Percentiles rank a stretch among this genome's conserved stretches.
These are phyloP conservation scores for Yamadazyma membranifaciens DNA, from an alignment of 1,139 yeast genomes.

Conservation along the genomic window DNA sequence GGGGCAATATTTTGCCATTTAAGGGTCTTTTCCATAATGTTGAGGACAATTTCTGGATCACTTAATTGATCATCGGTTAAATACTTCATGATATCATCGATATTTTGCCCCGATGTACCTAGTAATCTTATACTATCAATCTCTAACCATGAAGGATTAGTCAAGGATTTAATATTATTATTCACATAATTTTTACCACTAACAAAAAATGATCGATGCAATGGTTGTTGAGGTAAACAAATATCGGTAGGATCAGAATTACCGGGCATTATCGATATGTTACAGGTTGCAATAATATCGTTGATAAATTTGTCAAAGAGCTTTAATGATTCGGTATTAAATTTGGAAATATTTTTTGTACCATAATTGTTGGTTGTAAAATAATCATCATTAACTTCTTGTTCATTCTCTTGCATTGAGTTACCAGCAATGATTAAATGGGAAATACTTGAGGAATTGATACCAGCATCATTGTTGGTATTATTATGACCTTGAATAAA, in stretches of 20 bases:
- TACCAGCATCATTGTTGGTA: too few species aligned
- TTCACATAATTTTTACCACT: constrained; percentile 43
- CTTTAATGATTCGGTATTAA: constrained; percentile 39
- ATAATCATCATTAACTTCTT: constrained; percentile 28
- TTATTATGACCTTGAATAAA: constrained; percentile 56
- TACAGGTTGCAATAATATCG: constrained; percentile 58
- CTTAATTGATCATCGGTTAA: constrained; percentile 23
- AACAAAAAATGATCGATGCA: constrained; percentile 71
- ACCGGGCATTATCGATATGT: constrained; percentile 85
- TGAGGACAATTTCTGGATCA: constrained; percentile 30
- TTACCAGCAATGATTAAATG: constrained; percentile 75
- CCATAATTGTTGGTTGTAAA: constrained; percentile 46
- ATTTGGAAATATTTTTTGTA: constrained; percentile 51
- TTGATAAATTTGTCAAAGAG: constrained; percentile 57
- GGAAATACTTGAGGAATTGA: constrained; percentile 36
- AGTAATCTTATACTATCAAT: constrained; percentile 55
- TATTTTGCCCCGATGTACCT: constrained; percentile 83
- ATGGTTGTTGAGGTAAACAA: constrained; percentile 86
- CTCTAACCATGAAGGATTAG: constrained; percentile 77
- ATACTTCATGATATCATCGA: constrained; percentile 74
- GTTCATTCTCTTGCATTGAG: constrained; percentile 38
- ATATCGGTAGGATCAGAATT: constrained; percentile 76
- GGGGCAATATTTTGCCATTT: constrained; percentile 89
- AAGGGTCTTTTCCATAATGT: constrained; percentile 66
- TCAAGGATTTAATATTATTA: constrained; percentile 43